Evolutionary conservation across 2,329 filamentous ascomycete species (phyloP), one percentile per base, ranked within the genome.

Genomic region (Ceratocystis huliohia): DNA sequence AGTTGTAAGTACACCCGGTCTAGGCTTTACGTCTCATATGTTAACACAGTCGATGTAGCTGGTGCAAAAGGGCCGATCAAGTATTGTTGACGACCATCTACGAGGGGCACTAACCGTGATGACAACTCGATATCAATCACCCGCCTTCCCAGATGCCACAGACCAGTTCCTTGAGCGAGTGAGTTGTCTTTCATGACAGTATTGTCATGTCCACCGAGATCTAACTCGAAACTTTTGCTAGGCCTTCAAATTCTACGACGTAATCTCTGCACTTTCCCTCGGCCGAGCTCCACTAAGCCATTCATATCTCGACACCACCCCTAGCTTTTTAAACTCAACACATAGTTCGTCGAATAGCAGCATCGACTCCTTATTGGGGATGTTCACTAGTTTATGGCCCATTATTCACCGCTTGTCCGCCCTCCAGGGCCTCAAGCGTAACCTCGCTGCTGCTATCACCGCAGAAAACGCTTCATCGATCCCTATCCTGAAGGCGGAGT

Each of bases 221-320:
- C 65, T 65, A 57, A 57, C 57, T 5, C 33, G 13, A 20, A 64
- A 37, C 17, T 37, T 5, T 13, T 13, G 13, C 37, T 65, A 86
- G 83, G 83, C 83, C 1, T 87, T 86, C 70, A 80, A 82, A 5
- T 86, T 86, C 70, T 86, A 86, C 73, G 84, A 86, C 71, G 84
- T 86, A 25, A 86, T 86, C 66, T 80, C 83, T 5, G 83, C 84
- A 1, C 74, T 87, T 37, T 86, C 84, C 0, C 79, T 85, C 63
- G 83, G 82, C 81, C 81, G 1, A 78, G 75, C 13, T 77, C 80
- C 2, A 78, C 81, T 1, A 77, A 78, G 13, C 76, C 77, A 4
- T 77, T 78, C 17, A 76, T 78, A 28, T 75, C 81, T 1, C 72
- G 79, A 2, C 79, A 80, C 0, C 75, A 81, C 48, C 77, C 80